Conservation (phyloP, 2,329 filamentous ascomycete species). For the Fusarium proliferatum region DNA sequence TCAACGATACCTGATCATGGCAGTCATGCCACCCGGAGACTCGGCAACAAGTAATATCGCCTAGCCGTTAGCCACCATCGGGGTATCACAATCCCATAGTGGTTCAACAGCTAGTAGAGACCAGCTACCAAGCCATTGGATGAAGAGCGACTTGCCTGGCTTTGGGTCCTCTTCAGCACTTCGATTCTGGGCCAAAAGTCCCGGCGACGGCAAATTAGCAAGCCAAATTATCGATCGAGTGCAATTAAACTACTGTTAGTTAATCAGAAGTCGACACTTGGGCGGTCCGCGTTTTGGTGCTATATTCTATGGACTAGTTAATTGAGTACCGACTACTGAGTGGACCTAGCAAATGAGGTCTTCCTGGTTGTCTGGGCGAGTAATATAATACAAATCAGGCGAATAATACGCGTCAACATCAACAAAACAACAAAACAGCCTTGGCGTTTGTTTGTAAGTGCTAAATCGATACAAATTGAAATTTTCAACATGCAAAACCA, state of each 20-base stretch:
- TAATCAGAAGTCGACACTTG: background rate
- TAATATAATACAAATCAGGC: background rate
- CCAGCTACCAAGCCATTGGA: background rate
- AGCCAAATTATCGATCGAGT: constrained; percentile 19
- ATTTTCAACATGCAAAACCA: constrained; percentile 3
- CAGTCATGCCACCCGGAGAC: constrained; percentile 20
- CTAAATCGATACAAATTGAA: background rate
- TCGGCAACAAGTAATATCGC: constrained; percentile 8
- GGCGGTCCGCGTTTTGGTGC: background rate
- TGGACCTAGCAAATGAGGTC: constrained; percentile 12
- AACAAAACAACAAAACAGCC: background rate
- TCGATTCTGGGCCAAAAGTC: background rate
- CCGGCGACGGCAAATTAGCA: constrained; percentile 9
- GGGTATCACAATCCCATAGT: background rate
- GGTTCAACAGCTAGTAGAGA: background rate
- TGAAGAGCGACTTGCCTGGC: background rate
- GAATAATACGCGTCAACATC: background rate
- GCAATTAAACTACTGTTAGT: background rate
- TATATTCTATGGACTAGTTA: background rate
- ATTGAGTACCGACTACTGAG: background rate
- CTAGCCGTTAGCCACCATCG: background rate
- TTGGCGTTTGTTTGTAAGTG: background rate
- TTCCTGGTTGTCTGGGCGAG: constrained; percentile 11
- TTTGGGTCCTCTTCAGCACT: background rate
- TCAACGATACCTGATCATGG: background rate